Evolutionary conservation across 306 rosid genomes (phyloP), one percentile per base, ranked within the genome.

Genomic region (Prunus padus): DNA sequence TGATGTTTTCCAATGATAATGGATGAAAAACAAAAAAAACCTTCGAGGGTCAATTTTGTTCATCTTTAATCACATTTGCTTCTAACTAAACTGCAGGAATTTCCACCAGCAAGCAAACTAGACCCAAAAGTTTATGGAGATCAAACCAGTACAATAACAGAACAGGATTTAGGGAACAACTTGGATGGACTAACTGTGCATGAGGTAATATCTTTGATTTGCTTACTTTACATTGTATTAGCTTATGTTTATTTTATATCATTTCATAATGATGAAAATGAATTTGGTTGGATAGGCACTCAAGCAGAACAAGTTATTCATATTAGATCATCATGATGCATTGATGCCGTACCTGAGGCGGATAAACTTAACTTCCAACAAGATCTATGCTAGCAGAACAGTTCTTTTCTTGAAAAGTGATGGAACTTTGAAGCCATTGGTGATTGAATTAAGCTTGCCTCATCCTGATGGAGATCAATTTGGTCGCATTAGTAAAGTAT

Each of bases 351-450:
- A 90, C 79, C 71, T 90, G 91, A 88, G 81, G 78, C 23, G 67
- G 80, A 86, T 90, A 45, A 88, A 90, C 46, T 45, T 67, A 20
- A 81, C 63, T 10, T 33, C 88, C 3, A 65, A 67, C 22, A 89
- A 85, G 89, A 88, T 82, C 8, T 89, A 88, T 66, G 91, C 88
- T 7, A 82, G 82, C 12, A 85, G 97, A 60, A 89, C 97, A 20
- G 22, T 92, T 20, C 83, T 89, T 75, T 85, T 85, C 82, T 84
- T 89, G 80, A 83, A 89, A 82, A 76, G 81, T 42, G 82, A 89
- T 81, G 91, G 95, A 65, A 92, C 92, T 55, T 76, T 92, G 70
- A 92, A 86, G 81, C 97, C 97, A 45, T 8, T 92, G 69, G 97
- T 82, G 7, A 88, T 90, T 66, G 96, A 90, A 67, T 79, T 90